Evolutionary conservation across 148 eudicot species (phyloP), one percentile per base, ranked within the genome.

Genomic region (Oxyria digyna): DNA sequence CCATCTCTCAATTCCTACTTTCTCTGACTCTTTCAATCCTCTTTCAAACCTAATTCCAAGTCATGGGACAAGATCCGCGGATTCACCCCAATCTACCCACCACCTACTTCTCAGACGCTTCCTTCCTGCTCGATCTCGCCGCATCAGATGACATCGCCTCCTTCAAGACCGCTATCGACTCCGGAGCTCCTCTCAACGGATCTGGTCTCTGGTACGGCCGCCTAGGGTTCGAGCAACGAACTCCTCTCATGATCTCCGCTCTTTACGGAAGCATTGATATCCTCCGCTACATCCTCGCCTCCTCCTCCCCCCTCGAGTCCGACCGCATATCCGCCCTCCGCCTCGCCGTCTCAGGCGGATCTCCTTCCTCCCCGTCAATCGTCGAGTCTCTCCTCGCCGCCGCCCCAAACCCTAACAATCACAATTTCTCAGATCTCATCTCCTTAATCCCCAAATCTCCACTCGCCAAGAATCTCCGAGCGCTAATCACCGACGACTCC

Each of bases 221-320:
- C 45, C 69, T 66, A 9, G 42, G 29, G 6, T 66, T 24, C 10
- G 69, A 66, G 45, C 27, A 66, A 17, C 69, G 69, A n/a, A 66
- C 69, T 21, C 69, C 69, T n/a, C 45, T 35, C 15, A 66, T 35
- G 69, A 66, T 66, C 69, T 45, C 69, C 27, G 69, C 69, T n/a
- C 69, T 66, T 20, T 66, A 66, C 46, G 69, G 69, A 8, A 66
- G 69, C 27, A 9, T 29, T 4, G 20, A 37, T 17, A 46, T 66
- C 27, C 29, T 66, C 69, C 69, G 69, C 27, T 66, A 66, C 45
- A 66, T 66, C 24, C 29, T 66, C 69, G 14, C 46, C 43, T 29
- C 13, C 14, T n/a, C 18, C 18, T 4, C 29, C 15, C 29, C 37
- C 65, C 18, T 6, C 20, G 65, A 66, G 3, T 40, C 32, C 41